Evolutionary conservation across 129 eudicot species (phyloP).

Genomic region (Helianthus tuberosus): DNA sequence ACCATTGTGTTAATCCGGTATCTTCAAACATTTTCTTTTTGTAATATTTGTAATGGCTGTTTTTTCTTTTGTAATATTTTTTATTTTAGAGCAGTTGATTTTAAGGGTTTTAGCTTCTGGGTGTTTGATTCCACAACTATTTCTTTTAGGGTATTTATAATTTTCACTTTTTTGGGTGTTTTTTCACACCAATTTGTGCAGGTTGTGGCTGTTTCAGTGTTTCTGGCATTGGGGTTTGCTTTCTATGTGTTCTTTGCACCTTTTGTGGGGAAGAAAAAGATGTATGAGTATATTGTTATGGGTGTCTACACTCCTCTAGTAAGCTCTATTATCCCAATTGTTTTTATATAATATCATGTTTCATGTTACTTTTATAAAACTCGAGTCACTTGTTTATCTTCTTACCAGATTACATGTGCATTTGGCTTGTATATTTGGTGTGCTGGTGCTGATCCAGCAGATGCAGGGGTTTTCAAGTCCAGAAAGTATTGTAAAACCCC

Average conservation of each 20-base stretch:
- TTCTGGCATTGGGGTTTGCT: constrained; percentile 97
- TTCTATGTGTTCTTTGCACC: constrained; percentile 99
- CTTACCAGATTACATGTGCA: constrained; percentile 62
- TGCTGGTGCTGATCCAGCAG: constrained; percentile 97
- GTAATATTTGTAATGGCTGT: too few relatives aligned
- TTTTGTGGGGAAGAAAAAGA: constrained; percentile 83
- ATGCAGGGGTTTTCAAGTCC: constrained; percentile 88
- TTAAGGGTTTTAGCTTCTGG: background rate
- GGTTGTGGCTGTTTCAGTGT: constrained; percentile 97
- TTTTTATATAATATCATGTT: constrained; percentile 14
- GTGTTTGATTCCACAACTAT: background rate
- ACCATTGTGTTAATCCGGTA: constrained; percentile 10
- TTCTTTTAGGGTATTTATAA: background rate
- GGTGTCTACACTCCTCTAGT: constrained; percentile 94
- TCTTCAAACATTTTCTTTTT: too few relatives aligned
- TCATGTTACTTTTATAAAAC: background rate
- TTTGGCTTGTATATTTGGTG: constrained; percentile 93
- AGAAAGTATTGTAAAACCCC: constrained; percentile 63
- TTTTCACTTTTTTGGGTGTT: constrained; percentile 16
- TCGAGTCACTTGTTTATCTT: constrained; percentile 6
- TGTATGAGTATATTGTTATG: constrained; percentile 79
- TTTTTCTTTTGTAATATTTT: background rate
- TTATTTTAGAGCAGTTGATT: background rate
- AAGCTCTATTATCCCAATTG: constrained; percentile 35
- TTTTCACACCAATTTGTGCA: constrained; percentile 33